A percentile compares a stretch with the other conserved stretches of the same genome.
phyloP scores from a whole-genome alignment of 768 basidiomycete genomes.

The Rhizopogon salebrosus region DNA sequence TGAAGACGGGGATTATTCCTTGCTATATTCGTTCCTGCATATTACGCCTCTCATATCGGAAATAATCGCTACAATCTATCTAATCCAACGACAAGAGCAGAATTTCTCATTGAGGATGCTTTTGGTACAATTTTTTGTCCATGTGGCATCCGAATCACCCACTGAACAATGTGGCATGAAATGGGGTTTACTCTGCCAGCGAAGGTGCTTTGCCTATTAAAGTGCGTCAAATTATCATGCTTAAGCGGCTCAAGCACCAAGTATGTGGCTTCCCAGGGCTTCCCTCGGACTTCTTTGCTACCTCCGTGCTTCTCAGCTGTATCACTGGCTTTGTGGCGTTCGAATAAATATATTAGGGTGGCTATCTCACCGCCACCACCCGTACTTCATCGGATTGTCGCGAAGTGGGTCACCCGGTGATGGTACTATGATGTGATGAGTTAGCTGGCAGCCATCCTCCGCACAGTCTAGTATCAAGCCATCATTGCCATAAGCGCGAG shows the following conservation, averaged over 20 bases:
- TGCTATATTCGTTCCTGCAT: neutral
- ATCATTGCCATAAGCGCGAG: neutral
- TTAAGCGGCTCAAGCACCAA: neutral
- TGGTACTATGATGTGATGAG: neutral
- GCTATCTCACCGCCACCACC: conserved; percentile 17
- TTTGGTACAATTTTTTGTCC: neutral
- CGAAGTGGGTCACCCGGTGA: neutral
- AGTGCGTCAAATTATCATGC: neutral
- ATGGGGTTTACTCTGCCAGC: neutral
- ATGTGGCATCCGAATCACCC: neutral
- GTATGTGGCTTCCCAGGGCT: conserved; percentile 24
- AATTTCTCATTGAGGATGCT: neutral
- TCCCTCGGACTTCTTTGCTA: conserved; percentile 29
- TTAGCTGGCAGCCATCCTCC: neutral
- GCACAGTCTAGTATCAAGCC: neutral
- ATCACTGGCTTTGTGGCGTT: conserved; percentile 26
- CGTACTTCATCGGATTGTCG: conserved; percentile 1
- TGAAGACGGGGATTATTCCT: neutral
- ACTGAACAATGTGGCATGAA: neutral
- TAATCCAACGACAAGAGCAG: neutral
- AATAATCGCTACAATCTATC: neutral
- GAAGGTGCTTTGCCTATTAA: neutral
- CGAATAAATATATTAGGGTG: conserved; percentile 10
- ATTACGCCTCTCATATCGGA: neutral
- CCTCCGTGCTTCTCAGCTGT: conserved; percentile 27